Conservation (phyloP, 1,284 basidiomycete genomes). For the Bondarzewia mesenterica region DNA sequence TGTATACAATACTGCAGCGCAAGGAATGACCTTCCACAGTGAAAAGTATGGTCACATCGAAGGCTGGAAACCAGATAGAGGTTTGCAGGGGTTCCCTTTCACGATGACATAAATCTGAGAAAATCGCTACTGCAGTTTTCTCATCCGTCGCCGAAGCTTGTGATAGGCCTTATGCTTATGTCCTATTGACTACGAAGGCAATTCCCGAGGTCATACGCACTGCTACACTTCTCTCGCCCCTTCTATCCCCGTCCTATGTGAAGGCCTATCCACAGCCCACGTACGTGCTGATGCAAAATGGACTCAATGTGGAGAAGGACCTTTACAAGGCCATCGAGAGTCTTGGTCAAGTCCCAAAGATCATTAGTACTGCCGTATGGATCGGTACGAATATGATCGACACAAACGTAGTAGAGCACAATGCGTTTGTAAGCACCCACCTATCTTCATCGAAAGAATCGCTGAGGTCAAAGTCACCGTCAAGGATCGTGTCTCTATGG, state of each 20-base stretch:
- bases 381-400: constrained; percentile 41
- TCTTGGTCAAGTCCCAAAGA: constrained; percentile 35
- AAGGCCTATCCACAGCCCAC: constrained; percentile 42
- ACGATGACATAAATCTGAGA: neutral
- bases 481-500: constrained; percentile 47
- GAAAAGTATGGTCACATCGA: constrained; percentile 49
- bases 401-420: constrained; percentile 43
- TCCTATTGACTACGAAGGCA: constrained; percentile 66
- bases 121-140: constrained; percentile 31
- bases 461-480: too few species aligned
- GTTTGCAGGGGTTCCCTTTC: constrained; percentile 26
- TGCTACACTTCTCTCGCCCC: constrained; percentile 47
- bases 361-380: constrained; percentile 47
- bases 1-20: constrained; percentile 20
- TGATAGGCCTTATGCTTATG: constrained; percentile 55
- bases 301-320: constrained; percentile 66
- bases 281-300: constrained; percentile 72
- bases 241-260: constrained; percentile 44
- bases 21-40: constrained; percentile 51
- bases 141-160: constrained; percentile 49
- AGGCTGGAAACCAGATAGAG: constrained; percentile 55
- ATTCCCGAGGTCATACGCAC: constrained; percentile 62
- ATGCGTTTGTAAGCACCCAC: constrained; percentile 35
- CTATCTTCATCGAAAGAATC: neutral
- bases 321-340: constrained; percentile 46